Base-by-base conservation (phyloP, 2,329 filamentous ascomycete species). In the Phyllosticta citriasiana region DNA sequence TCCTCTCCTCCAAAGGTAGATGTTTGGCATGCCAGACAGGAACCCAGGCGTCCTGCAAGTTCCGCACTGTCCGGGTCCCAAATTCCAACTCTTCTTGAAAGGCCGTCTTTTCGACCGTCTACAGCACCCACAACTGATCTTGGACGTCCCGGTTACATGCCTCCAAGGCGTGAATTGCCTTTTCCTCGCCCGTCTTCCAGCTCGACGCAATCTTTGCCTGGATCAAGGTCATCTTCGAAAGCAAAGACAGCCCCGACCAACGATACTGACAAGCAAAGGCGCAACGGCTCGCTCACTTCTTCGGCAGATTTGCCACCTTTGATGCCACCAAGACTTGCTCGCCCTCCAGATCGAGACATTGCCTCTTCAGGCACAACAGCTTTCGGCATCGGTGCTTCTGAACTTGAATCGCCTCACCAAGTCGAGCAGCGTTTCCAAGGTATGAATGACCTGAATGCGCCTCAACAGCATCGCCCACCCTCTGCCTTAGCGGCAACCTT, bases 161-260 rank as follows among this genome's bases (percentile, higher is more conserved):
- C 74, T 25, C 73, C 73, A 7, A 66, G 70, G 57, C 69, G 74
- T 55, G 74, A 76, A 63, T 68, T 76, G 19, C 74, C 75, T 3
- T 78, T 78, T 63, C 10, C n/a, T 25, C 35, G 53, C n/a, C 53
- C 53, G 9, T 4, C 26, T 25, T 53, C 55, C 16, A 35, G 50
- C 3, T 14, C 14, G 24, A 7, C 5, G 14, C 24, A 12, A n/a
- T 24, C 3, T 27, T 4, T 14, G n/a, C n/a, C 25, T 12, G 25
- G 2, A 16, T 51, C 14, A 8, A n/a, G 3, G 26, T 22, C 19
- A 12, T 7, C 5, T 16, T 22, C 22, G n/a, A 19, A 5, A 8
- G 9, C 22, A 51, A 22, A 7, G 19, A 7, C 47, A 22, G 9
- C n/a, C 14, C 40, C 40, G n/a, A n/a, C 2, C n/a, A 16, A 47